These are phyloP conservation scores for Tilletia caries DNA, from an alignment of 1,284 basidiomycete species.

Conservation along the genomic window DNA sequence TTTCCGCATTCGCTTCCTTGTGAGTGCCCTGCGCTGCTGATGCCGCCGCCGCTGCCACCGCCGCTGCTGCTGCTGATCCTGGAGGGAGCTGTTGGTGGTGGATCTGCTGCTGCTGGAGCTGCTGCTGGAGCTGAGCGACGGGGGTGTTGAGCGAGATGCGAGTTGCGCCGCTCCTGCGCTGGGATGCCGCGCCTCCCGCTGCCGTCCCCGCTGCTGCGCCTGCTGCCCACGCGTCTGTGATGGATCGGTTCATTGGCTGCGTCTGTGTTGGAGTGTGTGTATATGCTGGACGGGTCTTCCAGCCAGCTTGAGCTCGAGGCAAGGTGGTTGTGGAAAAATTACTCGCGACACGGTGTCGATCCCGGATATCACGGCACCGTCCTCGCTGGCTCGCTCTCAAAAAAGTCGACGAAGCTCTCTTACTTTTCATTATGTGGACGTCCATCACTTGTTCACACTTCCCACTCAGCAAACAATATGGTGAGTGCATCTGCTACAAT, in stretches of 20 bases:
- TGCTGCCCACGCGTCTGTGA: slow-evolving; percentile 44
- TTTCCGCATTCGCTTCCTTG: too few relatives aligned
- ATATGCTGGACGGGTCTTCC: too few relatives aligned
- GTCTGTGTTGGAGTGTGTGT: neutral
- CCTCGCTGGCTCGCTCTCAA: neutral
- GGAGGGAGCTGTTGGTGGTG: slow-evolving; percentile 16
- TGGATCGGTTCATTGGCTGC: slow-evolving; percentile 43
- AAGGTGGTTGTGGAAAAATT: too few relatives aligned
- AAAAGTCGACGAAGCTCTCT: neutral
- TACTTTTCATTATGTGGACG: too few relatives aligned
- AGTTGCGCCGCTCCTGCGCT: slow-evolving; percentile 21
- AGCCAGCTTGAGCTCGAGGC: too few relatives aligned
- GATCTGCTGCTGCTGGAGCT: slow-evolving; percentile 13
- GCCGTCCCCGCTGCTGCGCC: slow-evolving; percentile 41
- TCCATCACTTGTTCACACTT: too few relatives aligned
- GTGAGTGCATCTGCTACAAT: too few relatives aligned
- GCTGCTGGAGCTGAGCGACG: slow-evolving; percentile 9
- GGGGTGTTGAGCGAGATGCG: neutral
- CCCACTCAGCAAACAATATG: too few relatives aligned
- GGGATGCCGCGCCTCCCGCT: slow-evolving; percentile 21
- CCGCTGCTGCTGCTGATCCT: slow-evolving; percentile 14
- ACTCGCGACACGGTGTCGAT: slow-evolving; percentile 3
- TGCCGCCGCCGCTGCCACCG: neutral
- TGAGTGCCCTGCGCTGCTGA: too few relatives aligned
- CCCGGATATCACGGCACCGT: neutral